Base-by-base conservation (phyloP, 1,284 basidiomycete genomes). In the Cryptococcus deneoformans region DNA sequence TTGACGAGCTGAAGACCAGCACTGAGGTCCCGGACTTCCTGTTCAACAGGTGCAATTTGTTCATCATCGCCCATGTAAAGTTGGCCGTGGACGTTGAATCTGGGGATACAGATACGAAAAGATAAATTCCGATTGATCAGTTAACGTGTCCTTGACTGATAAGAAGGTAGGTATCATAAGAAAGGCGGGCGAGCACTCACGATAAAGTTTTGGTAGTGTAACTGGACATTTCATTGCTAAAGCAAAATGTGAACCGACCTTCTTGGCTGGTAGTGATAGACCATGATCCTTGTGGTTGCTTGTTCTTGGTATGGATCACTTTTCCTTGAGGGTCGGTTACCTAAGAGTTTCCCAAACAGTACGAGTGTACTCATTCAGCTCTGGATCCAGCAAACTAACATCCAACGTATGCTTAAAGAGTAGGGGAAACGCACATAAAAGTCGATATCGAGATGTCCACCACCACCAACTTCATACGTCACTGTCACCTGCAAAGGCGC, bases 21-120 rank as follows among this genome's bases (percentile, higher is more conserved):
- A 5, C 91, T 87, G n/a, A 99, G 80, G 46, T 86, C 82, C 36
- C 96, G 87, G 61, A 99, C 94, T 81, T 99, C 95, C 51, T 88
- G 86, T 76, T 99, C 96, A 58, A 99, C 92, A 2, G 96, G 96
- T 11, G 92, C 92, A 62, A 92, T 88, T 42, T 75, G 68, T 39
- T 77, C 75, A 40, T 77, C 73, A 53, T 79, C 75, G 57, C 75
- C 69, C 34, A 76, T 67, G 54, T 67, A 99, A 61, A 99, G 89
- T 52, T 98, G 87, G 35, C 96, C 96, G 70, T 99, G 96, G 5
- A 99, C 95, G 75, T 99, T 99, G 82, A 99, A 99, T 77, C 94
- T 96, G 72, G 2, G 39, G 14, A 42, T 29, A 29, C 29, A 29
- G 46, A 29, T 12, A 10, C 1, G 50, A 29, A 29, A 29, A 4